A percentile compares a stretch with the other conserved stretches of the same genome.
These are phyloP conservation scores for Aspergillus sp. DNA, from an alignment of 2,329 filamentous ascomycete genomes.

Conservation along the genomic window DNA sequence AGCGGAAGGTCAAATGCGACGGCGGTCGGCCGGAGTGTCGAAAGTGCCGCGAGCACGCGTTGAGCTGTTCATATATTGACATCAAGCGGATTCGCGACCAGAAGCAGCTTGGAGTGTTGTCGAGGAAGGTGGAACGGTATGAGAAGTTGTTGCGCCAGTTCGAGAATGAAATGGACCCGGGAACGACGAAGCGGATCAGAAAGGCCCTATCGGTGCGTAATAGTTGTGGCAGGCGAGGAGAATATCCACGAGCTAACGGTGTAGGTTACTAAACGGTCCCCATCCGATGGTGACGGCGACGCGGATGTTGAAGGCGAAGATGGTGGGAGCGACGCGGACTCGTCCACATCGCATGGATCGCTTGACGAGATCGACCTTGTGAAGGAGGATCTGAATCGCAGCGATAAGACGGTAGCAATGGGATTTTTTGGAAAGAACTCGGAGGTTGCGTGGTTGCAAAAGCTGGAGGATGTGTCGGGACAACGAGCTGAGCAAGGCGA, in stretches of 20 bases:
- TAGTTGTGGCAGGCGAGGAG: neutral
- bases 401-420: slow-evolving; percentile 38
- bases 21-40: slow-evolving; percentile 34
- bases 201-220: slow-evolving; percentile 25
- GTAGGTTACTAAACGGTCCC: neutral
- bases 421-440: slow-evolving; percentile 52
- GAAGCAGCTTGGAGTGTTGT: slow-evolving; percentile 34
- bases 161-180: slow-evolving; percentile 29
- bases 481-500: slow-evolving; percentile 21
- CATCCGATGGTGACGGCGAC: slow-evolving; percentile 16
- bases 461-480: slow-evolving; percentile 37
- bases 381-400: slow-evolving; percentile 47
- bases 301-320: slow-evolving; percentile 10
- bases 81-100: slow-evolving; percentile 43
- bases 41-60: slow-evolving; percentile 33
- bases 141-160: slow-evolving; percentile 33
- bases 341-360: slow-evolving; percentile 39
- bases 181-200: slow-evolving; percentile 29
- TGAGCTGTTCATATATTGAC: slow-evolving; percentile 36
- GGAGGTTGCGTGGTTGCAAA: slow-evolving; percentile 49
- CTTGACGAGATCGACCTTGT: slow-evolving; percentile 47
- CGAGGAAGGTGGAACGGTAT: slow-evolving; percentile 32
- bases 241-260: slow-evolving; percentile 2
- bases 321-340: slow-evolving; percentile 27
- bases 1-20: slow-evolving; percentile 43